phyloP scores from a whole-genome alignment of 495 filamentous ascomycete species.

The Articulospora tetracladia region DNA sequence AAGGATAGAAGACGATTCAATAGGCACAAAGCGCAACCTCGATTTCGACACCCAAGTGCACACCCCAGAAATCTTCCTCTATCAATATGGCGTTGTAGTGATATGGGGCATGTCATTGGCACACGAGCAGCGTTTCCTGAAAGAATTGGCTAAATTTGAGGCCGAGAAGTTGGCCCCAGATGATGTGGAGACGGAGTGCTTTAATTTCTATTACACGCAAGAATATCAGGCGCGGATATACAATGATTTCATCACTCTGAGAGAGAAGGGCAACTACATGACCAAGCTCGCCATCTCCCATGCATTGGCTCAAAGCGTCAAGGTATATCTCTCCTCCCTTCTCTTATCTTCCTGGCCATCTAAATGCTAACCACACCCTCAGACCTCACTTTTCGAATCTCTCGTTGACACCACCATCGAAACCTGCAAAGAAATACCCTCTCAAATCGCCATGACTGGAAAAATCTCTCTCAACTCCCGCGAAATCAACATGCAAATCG shows the following conservation, averaged over 20 bases:
- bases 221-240: conserved; percentile 98
- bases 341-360: neutral
- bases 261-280: conserved; percentile 95
- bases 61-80: conserved; percentile 91
- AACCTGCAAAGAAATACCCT: conserved; percentile 82
- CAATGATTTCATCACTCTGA: conserved; percentile 94
- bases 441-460: conserved; percentile 85
- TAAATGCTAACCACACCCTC: neutral
- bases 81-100: conserved; percentile 99
- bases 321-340: conserved; percentile 42
- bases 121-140: conserved; percentile 84
- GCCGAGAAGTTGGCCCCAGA: conserved; percentile 80
- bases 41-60: conserved; percentile 76
- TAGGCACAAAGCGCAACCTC: conserved; percentile 23
- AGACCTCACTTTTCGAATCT: conserved; percentile 97
- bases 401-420: conserved; percentile 91
- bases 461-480: conserved; percentile 78
- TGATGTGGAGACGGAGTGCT: conserved; percentile 91
- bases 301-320: conserved; percentile 89
- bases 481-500: conserved; percentile 98
- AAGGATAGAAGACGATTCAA: conserved; percentile 14
- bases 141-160: conserved; percentile 95
- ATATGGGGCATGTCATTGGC: conserved; percentile 93
- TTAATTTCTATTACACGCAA: conserved; percentile 98
- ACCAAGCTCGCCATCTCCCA: conserved; percentile 95